Base-by-base conservation (phyloP, 345 rosid genomes). In the Conringia planisiliqua region DNA sequence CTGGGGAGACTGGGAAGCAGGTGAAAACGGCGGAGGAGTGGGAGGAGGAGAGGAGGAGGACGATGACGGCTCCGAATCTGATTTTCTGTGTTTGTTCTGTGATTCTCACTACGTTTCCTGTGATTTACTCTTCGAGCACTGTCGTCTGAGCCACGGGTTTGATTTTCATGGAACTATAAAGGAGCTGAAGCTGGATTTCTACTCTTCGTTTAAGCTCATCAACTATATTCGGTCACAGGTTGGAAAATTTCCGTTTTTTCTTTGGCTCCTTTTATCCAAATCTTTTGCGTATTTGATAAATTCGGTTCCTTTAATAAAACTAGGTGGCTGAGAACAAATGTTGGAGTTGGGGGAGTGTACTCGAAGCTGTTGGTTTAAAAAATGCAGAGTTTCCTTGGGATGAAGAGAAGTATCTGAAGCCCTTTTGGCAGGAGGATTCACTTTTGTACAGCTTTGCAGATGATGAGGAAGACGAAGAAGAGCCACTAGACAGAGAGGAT, bases 151-250 rank as follows among this genome's bases (percentile, higher is more conserved):
- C 46, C 98, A 93, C 62, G 76, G 36, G 68, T 91, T 91, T 51
- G 89, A 89, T 78, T 90, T 90, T 52, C 80, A 78, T 55, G 72
- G 82, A 18, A 26, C 86, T 39, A 82, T 78, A 80, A 85, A 82
- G 38, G 80, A 76, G 3, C 24, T 87, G 77, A 70, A 79, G 27
- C 82, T 94, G 88, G 86, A 89, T 82, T 90, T 91, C 73, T 94
- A 94, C 55, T 75, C 81, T 59, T 86, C 86, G 1, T 83, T 94
- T 62, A 94, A 88, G 89, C 93, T 94, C 79, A 83, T 94, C 81
- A 94, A 91, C 82, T 92, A 86, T 72, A 82, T 89, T 44, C 87
- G 98, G 36, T 90, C 87, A 66, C 88, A 85, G 90, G 98, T 90
- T 78, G 18, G 80, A 36, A 8, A 50, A 39, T 17, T 29, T 46